Evolutionary conservation across 1,284 basidiomycete species (phyloP).

Genomic region (Ceratobasidium theobromae): DNA sequence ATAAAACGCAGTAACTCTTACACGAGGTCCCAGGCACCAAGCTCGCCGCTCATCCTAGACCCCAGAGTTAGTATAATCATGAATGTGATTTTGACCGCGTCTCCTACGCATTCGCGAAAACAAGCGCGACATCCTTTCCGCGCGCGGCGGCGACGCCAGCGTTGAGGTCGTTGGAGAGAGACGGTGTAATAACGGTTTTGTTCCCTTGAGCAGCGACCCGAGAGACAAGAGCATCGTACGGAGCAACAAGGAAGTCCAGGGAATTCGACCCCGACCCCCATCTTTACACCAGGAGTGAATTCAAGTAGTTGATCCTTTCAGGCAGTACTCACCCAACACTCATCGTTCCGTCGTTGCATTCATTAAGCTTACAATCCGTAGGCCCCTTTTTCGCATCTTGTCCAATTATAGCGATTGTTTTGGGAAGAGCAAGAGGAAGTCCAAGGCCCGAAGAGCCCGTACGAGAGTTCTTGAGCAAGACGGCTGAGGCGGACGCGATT

Average conservation of each 20-base stretch:
- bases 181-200: conserved; percentile 27
- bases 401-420: conserved; percentile 36
- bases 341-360: conserved; percentile 35
- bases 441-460: conserved; percentile 6
- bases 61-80: neutral
- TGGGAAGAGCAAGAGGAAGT: conserved; percentile 31
- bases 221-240: conserved; percentile 34
- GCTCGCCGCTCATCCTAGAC: conserved; percentile 32
- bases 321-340: conserved; percentile 31
- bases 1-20: neutral
- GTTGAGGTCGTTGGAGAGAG: conserved; percentile 34
- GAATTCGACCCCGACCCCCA: conserved; percentile 38
- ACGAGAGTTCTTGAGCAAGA: conserved; percentile 35
- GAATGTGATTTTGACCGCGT: neutral
- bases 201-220: conserved; percentile 16
- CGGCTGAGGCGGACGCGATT: conserved; percentile 35
- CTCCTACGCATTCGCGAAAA: conserved; percentile 34
- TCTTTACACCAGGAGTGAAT: neutral
- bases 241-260: conserved; percentile 35
- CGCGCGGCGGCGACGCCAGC: conserved; percentile 30
- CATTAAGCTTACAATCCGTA: conserved; percentile 32
- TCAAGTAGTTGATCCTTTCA: neutral
- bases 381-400: conserved; percentile 34
- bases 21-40: conserved; percentile 32
- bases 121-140: conserved; percentile 35